These are phyloP conservation scores for Alnus rubra DNA, from an alignment of 306 rosid species.

Conservation along the genomic window DNA sequence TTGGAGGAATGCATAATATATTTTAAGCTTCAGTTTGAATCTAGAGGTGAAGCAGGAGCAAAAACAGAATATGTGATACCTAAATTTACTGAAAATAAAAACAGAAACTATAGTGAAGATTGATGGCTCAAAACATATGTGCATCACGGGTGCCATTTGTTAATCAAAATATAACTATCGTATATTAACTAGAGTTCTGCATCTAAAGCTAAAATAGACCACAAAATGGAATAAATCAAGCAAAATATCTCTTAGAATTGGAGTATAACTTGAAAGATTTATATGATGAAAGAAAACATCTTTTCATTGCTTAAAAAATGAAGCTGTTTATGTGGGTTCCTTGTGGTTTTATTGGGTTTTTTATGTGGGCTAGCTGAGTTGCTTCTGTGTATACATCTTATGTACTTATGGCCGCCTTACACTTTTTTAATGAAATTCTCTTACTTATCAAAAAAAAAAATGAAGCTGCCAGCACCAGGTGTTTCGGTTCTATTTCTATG, in stretches of 20 bases:
- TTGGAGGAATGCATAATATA: neutral
- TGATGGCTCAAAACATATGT: neutral
- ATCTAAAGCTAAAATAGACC: too few relatives aligned
- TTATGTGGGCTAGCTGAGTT: too few relatives aligned
- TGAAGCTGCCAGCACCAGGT: neutral
- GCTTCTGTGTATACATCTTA: too few relatives aligned
- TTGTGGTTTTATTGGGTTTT: too few relatives aligned
- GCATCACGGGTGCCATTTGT: neutral
- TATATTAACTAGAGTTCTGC: too few relatives aligned
- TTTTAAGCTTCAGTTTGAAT: neutral
- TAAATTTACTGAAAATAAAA: neutral
- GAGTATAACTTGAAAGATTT: neutral
- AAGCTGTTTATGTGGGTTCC: neutral
- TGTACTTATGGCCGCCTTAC: too few relatives aligned
- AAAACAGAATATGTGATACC: neutral
- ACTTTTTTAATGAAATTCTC: too few relatives aligned
- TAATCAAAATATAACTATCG: neutral
- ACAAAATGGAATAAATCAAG: too few relatives aligned
- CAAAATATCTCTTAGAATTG: neutral
- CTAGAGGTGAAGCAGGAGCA: neutral
- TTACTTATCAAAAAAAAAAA: too few relatives aligned
- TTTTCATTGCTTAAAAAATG: neutral
- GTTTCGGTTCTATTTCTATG: neutral
- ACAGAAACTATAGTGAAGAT: neutral
- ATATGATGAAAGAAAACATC: constrained; percentile 1